Evolutionary conservation across 2,329 filamentous ascomycete species (phyloP).

Genomic region (Colletotrichum agaves): DNA sequence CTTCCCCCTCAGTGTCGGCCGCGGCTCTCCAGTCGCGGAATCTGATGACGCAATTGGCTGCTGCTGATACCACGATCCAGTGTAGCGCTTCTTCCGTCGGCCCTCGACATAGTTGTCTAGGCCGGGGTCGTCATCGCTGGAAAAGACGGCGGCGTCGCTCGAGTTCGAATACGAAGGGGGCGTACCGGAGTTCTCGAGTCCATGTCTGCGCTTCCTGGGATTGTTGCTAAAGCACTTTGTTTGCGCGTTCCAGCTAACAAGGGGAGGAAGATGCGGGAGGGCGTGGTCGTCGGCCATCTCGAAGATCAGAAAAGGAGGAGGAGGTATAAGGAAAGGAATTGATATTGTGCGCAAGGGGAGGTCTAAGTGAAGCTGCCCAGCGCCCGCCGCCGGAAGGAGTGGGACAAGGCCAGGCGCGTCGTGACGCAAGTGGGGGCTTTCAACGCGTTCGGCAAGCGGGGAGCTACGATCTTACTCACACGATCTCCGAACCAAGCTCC

Average conservation of each 20-base stretch:
- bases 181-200: conserved; percentile 44
- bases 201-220: conserved; percentile 50
- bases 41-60: conserved; percentile 60
- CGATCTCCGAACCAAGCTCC: conserved; percentile 36
- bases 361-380: conserved; percentile 21
- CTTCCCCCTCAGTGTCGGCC: conserved; percentile 54
- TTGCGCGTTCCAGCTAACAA: conserved; percentile 51
- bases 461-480: conserved; percentile 14
- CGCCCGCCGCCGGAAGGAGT: conserved; percentile 24
- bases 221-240: conserved; percentile 53
- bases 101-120: conserved; percentile 71
- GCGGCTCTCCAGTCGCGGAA: conserved; percentile 56
- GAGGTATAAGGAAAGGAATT: background rate
- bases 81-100: conserved; percentile 69
- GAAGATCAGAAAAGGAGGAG: background rate
- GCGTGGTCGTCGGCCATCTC: conserved; percentile 54
- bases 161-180: conserved; percentile 63
- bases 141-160: conserved; percentile 78
- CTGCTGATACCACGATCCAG: conserved; percentile 76
- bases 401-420: conserved; percentile 28
- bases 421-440: conserved; percentile 30
- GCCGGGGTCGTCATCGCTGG: conserved; percentile 76
- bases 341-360: conserved; percentile 4
- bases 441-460: conserved; percentile 19
- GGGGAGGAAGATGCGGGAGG: conserved; percentile 51